These are phyloP conservation scores for Zygosaccharomyces lentus DNA, from an alignment of 805 yeast genomes.

Conservation along the genomic window DNA sequence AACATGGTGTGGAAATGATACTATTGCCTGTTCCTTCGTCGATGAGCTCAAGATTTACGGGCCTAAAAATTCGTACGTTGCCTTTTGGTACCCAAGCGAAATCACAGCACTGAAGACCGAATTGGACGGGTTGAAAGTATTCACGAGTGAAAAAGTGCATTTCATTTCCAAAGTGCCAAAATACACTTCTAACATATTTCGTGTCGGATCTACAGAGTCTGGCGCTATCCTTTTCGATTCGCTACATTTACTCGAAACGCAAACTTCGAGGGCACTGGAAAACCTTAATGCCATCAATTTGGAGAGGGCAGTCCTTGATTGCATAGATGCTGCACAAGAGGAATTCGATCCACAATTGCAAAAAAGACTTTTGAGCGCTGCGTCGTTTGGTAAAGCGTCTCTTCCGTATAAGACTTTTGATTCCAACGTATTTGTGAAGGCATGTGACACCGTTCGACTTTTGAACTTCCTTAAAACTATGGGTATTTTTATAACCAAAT, in stretches of 20 bases:
- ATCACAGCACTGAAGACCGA: constrained; percentile 47
- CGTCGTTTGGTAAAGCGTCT: constrained; percentile 73
- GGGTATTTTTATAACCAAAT: constrained; percentile 65
- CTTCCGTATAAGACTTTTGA: constrained; percentile 48
- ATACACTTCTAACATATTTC: constrained; percentile 57
- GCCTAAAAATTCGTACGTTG: constrained; percentile 48
- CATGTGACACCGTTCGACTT: constrained; percentile 58
- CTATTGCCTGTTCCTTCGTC: constrained; percentile 53
- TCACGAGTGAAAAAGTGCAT: constrained; percentile 56
- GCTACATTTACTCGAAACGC: constrained; percentile 55
- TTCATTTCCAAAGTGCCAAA: constrained; percentile 60
- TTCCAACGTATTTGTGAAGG: constrained; percentile 57
- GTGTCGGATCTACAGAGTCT: constrained; percentile 79
- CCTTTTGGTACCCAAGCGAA: constrained; percentile 48
- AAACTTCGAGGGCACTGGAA: constrained; percentile 78
- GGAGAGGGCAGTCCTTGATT: constrained; percentile 61
- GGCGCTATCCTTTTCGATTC: constrained; percentile 82
- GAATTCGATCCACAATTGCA: constrained; percentile 81
- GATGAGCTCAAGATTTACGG: constrained; percentile 70
- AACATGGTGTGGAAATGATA: constrained; percentile 85
- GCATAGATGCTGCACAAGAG: constrained; percentile 68
- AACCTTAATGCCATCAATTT: constrained; percentile 53
- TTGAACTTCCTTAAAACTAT: constrained; percentile 63
- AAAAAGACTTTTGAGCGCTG: constrained; percentile 73
- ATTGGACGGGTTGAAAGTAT: constrained; percentile 64